Conservation (phyloP, 2,329 filamentous ascomycete species). For the Phaeomoniella chlamydospora region DNA sequence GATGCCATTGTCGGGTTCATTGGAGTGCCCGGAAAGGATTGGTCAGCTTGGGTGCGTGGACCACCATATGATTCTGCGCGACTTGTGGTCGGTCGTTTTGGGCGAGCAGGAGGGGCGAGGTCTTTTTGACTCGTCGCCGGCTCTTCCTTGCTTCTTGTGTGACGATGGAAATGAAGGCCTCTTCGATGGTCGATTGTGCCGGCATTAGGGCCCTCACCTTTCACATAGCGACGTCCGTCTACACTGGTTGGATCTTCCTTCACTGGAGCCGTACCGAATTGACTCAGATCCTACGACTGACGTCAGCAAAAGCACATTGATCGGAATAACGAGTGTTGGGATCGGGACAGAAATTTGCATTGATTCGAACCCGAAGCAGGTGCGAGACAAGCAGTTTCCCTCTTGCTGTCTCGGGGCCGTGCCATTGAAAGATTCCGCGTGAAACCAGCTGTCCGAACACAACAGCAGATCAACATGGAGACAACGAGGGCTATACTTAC, state of each 20-base stretch:
- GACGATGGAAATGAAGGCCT: constrained; percentile 29
- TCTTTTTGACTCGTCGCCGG: constrained; percentile 21
- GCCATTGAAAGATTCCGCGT: too few species aligned
- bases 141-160: constrained; percentile 45
- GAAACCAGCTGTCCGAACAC: too few species aligned
- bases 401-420: too few species aligned
- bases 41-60: constrained; percentile 38
- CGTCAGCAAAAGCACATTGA: background rate
- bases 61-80: constrained; percentile 56
- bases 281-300: constrained; percentile 56
- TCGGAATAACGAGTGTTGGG: too few species aligned
- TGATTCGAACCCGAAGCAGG: too few species aligned
- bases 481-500: constrained; percentile 43
- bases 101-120: constrained; percentile 26
- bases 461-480: too few species aligned
- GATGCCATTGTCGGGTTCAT: constrained; percentile 35
- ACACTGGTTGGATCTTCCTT: constrained; percentile 53
- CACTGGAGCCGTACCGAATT: constrained; percentile 65
- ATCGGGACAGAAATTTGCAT: too few species aligned
- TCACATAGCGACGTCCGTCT: constrained; percentile 53
- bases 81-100: constrained; percentile 57
- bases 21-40: constrained; percentile 31
- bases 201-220: constrained; percentile 27
- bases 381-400: too few species aligned
- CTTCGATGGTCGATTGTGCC: constrained; percentile 36